phyloP scores from a whole-genome alignment of 495 filamentous ascomycete species.

The Neurospora sp. region DNA sequence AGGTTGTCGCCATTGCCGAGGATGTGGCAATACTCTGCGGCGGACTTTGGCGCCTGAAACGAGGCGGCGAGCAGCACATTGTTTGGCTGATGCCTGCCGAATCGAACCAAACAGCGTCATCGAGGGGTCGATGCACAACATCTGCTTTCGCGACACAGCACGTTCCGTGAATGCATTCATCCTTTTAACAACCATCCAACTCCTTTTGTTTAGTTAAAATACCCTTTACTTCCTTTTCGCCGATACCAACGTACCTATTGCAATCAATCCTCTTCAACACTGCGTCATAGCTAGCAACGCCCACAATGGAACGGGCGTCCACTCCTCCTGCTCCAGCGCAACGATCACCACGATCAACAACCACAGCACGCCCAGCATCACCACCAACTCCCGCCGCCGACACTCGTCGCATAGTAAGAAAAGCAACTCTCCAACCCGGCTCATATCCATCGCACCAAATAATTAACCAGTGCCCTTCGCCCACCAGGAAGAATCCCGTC shows the following conservation, averaged over 20 bases:
- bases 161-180: not conserved
- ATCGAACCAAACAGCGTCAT: not conserved
- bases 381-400: conserved; percentile 63
- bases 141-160: not conserved
- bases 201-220: not conserved
- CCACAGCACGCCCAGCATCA: conserved; percentile 32
- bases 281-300: not conserved
- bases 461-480: not conserved
- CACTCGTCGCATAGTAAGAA: conserved; percentile 53
- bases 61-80: not conserved
- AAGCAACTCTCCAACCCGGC: not conserved
- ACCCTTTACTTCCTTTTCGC: not conserved
- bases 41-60: not conserved
- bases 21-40: not conserved
- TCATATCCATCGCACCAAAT: not conserved
- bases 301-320: conserved; percentile 34
- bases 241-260: not conserved
- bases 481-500: conserved; percentile 73
- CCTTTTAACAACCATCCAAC: not conserved
- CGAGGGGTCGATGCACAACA: not conserved
- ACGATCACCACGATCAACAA: conserved; percentile 18
- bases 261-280: not conserved
- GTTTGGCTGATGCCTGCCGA: not conserved
- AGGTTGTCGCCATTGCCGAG: not conserved
- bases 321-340: conserved; percentile 45